Evolutionary conservation across 345 rosid genomes (phyloP).

Genomic region (Combretum micranthum): DNA sequence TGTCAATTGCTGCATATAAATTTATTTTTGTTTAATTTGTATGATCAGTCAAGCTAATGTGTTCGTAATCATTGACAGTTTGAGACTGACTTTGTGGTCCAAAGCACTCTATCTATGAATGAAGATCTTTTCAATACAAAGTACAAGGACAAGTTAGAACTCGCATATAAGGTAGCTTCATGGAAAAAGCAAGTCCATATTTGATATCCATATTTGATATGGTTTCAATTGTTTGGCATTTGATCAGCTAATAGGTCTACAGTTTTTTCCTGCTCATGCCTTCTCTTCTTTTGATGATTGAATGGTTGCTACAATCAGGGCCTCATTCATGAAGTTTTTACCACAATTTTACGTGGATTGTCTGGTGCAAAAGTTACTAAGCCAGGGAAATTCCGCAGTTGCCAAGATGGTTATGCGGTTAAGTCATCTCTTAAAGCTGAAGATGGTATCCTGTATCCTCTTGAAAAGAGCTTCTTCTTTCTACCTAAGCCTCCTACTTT

Average conservation of each 20-base stretch:
- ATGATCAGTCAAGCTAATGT: background rate
- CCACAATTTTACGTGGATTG: slow-evolving; percentile 75
- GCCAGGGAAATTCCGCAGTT: slow-evolving; percentile 95
- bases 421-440: slow-evolving; percentile 97
- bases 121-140: slow-evolving; percentile 73
- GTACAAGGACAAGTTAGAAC: slow-evolving; percentile 85
- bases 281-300: background rate
- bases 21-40: background rate
- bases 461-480: slow-evolving; percentile 95
- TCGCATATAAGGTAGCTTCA: slow-evolving; percentile 62
- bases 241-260: background rate
- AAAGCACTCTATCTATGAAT: slow-evolving; percentile 50
- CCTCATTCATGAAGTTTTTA: slow-evolving; percentile 90
- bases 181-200: too few relatives aligned
- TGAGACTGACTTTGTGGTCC: slow-evolving; percentile 68
- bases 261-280: background rate
- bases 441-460: slow-evolving; percentile 93
- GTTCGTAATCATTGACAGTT: slow-evolving; percentile 35
- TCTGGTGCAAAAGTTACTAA: slow-evolving; percentile 96
- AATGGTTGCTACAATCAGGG: slow-evolving; percentile 41
- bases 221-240: background rate
- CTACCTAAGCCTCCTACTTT: slow-evolving; percentile 97
- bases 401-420: slow-evolving; percentile 97
- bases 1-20: background rate
- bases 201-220: background rate